phyloP scores from a whole-genome alignment of 2,329 filamentous ascomycete species.

The Fusarium sp. region DNA sequence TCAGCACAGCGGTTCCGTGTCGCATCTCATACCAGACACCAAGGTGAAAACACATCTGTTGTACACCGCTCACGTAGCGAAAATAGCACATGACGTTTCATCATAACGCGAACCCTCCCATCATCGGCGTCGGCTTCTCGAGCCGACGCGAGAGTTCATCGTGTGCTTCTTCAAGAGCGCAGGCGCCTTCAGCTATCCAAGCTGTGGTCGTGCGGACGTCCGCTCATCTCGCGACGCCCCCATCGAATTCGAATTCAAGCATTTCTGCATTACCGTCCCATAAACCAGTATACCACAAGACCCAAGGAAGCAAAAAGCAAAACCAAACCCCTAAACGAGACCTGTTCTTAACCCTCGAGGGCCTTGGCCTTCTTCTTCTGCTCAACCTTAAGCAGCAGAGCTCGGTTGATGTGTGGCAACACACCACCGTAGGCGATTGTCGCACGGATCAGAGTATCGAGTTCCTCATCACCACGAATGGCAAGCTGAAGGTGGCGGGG shows the following conservation, averaged over 20 bases:
- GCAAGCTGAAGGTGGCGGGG: slow-evolving; percentile 97
- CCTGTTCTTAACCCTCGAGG: slow-evolving; percentile 58
- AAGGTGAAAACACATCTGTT: slow-evolving; percentile 46
- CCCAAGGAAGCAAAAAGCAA: slow-evolving; percentile 44
- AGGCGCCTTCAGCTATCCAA: slow-evolving; percentile 48
- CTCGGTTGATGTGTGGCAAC: slow-evolving; percentile 98
- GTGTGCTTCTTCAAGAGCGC: slow-evolving; percentile 39
- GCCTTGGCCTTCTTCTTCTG: slow-evolving; percentile 91
- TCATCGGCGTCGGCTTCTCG: slow-evolving; percentile 26
- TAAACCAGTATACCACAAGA: slow-evolving; percentile 46
- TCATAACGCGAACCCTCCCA: slow-evolving; percentile 31
- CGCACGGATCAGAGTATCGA: slow-evolving; percentile 96
- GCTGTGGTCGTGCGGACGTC: slow-evolving; percentile 42
- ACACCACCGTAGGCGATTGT: slow-evolving; percentile 99
- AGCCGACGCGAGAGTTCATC: slow-evolving; percentile 32
- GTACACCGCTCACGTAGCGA: slow-evolving; percentile 46
- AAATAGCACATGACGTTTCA: slow-evolving; percentile 36
- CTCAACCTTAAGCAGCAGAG: slow-evolving; percentile 94
- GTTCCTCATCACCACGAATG: slow-evolving; percentile 97
- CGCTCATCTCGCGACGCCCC: slow-evolving; percentile 43
- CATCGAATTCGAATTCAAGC: slow-evolving; percentile 47
- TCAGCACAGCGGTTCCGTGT: slow-evolving; percentile 47
- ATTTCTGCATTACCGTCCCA: slow-evolving; percentile 51
- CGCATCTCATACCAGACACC: slow-evolving; percentile 43
- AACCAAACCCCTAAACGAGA: slow-evolving; percentile 32